Evolutionary conservation across 2,329 filamentous ascomycete genomes (phyloP).

Genomic region (Fusarium nygamai): DNA sequence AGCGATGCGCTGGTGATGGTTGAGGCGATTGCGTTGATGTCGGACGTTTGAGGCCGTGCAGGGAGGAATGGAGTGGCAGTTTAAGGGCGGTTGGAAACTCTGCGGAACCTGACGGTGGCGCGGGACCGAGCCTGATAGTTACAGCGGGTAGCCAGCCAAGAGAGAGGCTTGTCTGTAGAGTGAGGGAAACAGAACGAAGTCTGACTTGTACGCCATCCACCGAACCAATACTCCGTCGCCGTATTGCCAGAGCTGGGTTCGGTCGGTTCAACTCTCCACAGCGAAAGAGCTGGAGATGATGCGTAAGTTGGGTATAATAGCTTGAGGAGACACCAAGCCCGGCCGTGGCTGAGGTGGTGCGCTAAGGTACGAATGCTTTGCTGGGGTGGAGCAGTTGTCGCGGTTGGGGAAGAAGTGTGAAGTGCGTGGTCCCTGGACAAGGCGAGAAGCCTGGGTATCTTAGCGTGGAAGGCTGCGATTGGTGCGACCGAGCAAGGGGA

Average conservation of each 20-base stretch:
- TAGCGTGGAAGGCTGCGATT: slow-evolving; percentile 48
- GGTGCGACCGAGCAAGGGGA: slow-evolving; percentile 32
- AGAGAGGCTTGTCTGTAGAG: slow-evolving; percentile 9
- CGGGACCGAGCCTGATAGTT: slow-evolving; percentile 22
- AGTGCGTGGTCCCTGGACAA: slow-evolving; percentile 37
- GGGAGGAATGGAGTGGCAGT: slow-evolving; percentile 33
- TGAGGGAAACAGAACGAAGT: slow-evolving; percentile 22
- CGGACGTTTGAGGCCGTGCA: slow-evolving; percentile 32
- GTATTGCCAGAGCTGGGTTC: slow-evolving; percentile 35
- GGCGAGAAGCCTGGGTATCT: slow-evolving; percentile 28
- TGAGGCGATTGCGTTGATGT: slow-evolving; percentile 26
- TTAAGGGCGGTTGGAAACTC: slow-evolving; percentile 38
- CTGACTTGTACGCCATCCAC: slow-evolving; percentile 34
- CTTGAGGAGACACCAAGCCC: slow-evolving; percentile 34
- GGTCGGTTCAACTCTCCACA: slow-evolving; percentile 25
- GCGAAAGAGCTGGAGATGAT: slow-evolving; percentile 41
- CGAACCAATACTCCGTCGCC: slow-evolving; percentile 30
- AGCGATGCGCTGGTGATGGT: slow-evolving; percentile 30
- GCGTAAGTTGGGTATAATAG: slow-evolving; percentile 39
- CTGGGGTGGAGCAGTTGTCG: slow-evolving; percentile 38
- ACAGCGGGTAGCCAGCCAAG: slow-evolving; percentile 8
- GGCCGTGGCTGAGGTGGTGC: slow-evolving; percentile 36
- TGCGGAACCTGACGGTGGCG: slow-evolving; percentile 34
- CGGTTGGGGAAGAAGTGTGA: slow-evolving; percentile 27
- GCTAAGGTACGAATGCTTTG: slow-evolving; percentile 39